Percentiles rank a stretch among this genome's conserved stretches.
Evolutionary conservation across 2,329 filamentous ascomycete genomes (phyloP).

Genomic region (Myriosclerotinia scirpicola): DNA sequence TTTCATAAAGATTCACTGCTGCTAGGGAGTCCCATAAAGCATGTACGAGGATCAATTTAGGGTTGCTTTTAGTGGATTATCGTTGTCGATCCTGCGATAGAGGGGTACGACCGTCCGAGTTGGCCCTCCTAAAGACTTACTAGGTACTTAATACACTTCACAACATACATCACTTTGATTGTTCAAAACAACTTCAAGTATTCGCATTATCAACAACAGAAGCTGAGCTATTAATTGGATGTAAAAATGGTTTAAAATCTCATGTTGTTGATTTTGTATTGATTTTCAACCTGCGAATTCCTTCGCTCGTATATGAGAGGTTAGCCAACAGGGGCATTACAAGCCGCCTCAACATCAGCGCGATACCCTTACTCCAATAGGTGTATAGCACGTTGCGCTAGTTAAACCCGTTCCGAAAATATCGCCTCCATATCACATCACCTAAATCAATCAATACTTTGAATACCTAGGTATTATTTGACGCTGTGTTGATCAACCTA

Average conservation of each 20-base stretch:
- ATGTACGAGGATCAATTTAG: conserved; percentile 13
- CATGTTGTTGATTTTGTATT: no score
- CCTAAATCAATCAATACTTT: background rate
- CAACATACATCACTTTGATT: background rate
- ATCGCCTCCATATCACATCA: background rate
- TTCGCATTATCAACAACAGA: no score
- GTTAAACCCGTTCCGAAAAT: background rate
- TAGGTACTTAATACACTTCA: background rate
- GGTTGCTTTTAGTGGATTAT: background rate
- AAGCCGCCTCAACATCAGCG: conserved; percentile 1
- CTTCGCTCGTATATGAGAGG: no score
- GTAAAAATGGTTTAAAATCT: no score
- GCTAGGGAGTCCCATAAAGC: no score
- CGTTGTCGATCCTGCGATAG: conserved; percentile 1
- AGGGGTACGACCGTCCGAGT: background rate
- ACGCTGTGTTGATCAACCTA: background rate
- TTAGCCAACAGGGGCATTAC: background rate
- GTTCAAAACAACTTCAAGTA: background rate
- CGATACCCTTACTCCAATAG: conserved; percentile 6
- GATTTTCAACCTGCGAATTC: background rate
- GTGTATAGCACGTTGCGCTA: background rate
- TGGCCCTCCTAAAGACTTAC: no score
- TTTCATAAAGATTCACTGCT: no score
- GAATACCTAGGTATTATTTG: background rate
- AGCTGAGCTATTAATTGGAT: background rate